A percentile compares a stretch with the other conserved stretches of the same genome.
Conservation (phyloP, 352 stramenopile genomes). For the Pythium catenulatum region DNA sequence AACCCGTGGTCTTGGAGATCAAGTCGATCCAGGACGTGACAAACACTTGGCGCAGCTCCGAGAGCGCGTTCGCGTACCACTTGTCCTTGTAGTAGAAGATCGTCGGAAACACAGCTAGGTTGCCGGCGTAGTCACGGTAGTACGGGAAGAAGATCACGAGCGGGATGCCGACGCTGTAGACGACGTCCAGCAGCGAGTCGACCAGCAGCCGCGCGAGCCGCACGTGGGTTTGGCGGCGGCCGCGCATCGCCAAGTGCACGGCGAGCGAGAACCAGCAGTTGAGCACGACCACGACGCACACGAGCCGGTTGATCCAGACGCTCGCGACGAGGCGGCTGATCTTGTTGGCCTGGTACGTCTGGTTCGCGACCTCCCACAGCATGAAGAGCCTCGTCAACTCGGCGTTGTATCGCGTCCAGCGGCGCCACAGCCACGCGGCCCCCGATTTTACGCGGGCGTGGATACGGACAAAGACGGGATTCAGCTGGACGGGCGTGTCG, state of each 20-base stretch:
- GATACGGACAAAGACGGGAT: too few relatives aligned
- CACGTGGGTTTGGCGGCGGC: neutral
- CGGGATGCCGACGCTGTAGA: slow-evolving; percentile 44
- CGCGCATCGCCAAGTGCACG: slow-evolving; percentile 18
- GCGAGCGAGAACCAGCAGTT: slow-evolving; percentile 57
- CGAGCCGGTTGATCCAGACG: slow-evolving; percentile 48
- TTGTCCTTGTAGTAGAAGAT: slow-evolving; percentile 6
- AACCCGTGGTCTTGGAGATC: neutral
- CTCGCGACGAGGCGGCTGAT: slow-evolving; percentile 39
- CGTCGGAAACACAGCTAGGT: neutral
- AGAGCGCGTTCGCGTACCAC: slow-evolving; percentile 36
- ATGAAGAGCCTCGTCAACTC: neutral
- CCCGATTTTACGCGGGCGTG: too few relatives aligned
- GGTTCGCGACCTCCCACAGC: slow-evolving; percentile 42
- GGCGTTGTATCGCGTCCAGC: too few relatives aligned
- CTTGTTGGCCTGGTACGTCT: slow-evolving; percentile 58
- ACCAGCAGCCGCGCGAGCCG: slow-evolving; percentile 11
- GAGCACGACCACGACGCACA: slow-evolving; percentile 16
- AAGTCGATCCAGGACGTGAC: slow-evolving; percentile 43
- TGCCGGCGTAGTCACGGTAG: neutral
- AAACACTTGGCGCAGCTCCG: slow-evolving; percentile 43
- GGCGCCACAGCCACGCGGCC: too few relatives aligned
- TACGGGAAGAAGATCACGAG: slow-evolving; percentile 23
- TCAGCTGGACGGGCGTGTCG: too few relatives aligned
- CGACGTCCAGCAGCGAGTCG: slow-evolving; percentile 45